Evolutionary conservation across 2,329 filamentous ascomycete species (phyloP).

Genomic region (Paracamarosporium sp.): DNA sequence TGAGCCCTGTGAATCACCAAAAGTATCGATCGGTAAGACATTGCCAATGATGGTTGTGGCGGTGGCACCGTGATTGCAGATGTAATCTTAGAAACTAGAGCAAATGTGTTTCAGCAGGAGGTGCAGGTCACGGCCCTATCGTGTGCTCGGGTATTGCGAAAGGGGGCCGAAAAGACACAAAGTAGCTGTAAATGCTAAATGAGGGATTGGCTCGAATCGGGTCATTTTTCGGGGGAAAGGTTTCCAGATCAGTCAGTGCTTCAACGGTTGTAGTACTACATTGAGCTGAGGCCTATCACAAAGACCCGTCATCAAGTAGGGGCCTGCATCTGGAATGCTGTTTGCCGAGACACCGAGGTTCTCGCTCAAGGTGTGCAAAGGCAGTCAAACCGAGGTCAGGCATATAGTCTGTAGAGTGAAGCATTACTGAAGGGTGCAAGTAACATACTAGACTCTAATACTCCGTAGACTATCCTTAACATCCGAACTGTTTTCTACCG

Average conservation of each 20-base stretch:
- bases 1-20: background rate
- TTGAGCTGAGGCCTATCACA: background rate
- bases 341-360: background rate
- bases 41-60: background rate
- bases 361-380: background rate
- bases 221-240: background rate
- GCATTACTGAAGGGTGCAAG: background rate
- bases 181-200: background rate
- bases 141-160: background rate
- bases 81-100: background rate
- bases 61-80: background rate
- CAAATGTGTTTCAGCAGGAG: background rate
- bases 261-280: background rate
- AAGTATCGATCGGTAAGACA: background rate
- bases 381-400: background rate
- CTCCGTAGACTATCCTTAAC: background rate
- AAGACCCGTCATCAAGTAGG: background rate
- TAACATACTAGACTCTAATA: background rate
- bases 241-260: background rate
- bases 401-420: background rate
- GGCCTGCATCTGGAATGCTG: background rate
- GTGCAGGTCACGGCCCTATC: background rate
- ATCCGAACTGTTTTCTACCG: background rate
- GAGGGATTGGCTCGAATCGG: background rate
- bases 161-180: background rate